Evolutionary conservation across 2,329 filamentous ascomycete species (phyloP).

Genomic region (Chalaropsis ovoidea): DNA sequence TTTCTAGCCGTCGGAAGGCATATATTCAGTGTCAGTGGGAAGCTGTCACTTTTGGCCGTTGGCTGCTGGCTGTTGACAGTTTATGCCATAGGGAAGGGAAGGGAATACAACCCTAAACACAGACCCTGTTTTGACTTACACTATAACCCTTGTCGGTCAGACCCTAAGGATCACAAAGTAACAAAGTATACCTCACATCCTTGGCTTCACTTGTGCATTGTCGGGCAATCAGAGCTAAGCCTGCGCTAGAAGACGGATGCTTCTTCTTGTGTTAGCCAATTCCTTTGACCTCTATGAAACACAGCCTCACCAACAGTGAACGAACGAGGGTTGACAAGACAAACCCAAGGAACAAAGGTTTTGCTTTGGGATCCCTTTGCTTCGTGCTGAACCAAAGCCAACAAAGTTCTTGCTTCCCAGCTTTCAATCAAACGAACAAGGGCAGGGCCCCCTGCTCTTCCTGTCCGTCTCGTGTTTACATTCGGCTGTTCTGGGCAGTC

Average conservation of each 20-base stretch:
- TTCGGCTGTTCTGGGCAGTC: background rate
- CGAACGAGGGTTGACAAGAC: background rate
- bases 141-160: background rate
- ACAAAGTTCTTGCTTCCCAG: too few species aligned
- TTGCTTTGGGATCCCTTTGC: too few species aligned
- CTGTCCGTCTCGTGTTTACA: background rate
- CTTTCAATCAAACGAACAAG: too few species aligned
- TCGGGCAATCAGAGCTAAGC: too few species aligned
- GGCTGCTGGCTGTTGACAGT: background rate
- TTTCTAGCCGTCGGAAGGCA: background rate
- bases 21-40: background rate
- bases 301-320: background rate
- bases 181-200: too few species aligned
- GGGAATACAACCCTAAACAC: constrained; percentile 10
- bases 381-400: too few species aligned
- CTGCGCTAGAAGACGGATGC: too few species aligned
- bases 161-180: background rate
- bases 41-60: background rate
- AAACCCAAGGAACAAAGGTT: too few species aligned
- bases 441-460: too few species aligned
- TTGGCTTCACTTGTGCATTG: too few species aligned
- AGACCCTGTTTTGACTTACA: background rate
- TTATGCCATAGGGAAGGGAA: background rate
- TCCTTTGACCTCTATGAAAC: too few species aligned
- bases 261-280: too few species aligned